These are phyloP conservation scores for Coemansia sp. DNA, from an alignment of 192 early-diverging fungal species.

Conservation along the genomic window DNA sequence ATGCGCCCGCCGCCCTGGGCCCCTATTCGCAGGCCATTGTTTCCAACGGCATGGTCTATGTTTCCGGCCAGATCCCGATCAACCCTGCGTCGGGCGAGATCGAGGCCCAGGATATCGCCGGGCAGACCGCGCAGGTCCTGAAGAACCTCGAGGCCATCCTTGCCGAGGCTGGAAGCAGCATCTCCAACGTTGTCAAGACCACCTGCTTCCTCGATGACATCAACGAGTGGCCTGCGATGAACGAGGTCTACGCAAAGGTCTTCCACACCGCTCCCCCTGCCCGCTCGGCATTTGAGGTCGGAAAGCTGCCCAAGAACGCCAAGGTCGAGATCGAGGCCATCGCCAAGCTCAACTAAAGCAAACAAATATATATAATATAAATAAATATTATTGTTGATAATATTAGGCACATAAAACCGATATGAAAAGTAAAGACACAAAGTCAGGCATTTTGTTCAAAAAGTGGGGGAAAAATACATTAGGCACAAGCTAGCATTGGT, in stretches of 20 bases:
- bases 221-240: conserved; percentile 89
- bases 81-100: conserved; percentile 75
- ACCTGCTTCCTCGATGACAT: conserved; percentile 92
- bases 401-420: too few relatives aligned
- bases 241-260: conserved; percentile 81
- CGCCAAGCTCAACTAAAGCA: conserved; percentile 60
- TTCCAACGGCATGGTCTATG: conserved; percentile 79
- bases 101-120: conserved; percentile 64
- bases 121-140: conserved; percentile 73
- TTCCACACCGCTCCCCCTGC: conserved; percentile 68
- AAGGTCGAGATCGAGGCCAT: conserved; percentile 93
- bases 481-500: neutral
- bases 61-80: conserved; percentile 73
- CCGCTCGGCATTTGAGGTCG: conserved; percentile 82
- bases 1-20: conserved; percentile 71
- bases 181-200: conserved; percentile 90
- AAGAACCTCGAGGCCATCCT: conserved; percentile 85
- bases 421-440: conserved; percentile 6
- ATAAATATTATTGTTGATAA: too few relatives aligned
- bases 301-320: conserved; percentile 85
- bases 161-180: conserved; percentile 70
- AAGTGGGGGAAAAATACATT: neutral
- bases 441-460: neutral
- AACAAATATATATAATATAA: neutral
- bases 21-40: conserved; percentile 82